Evolutionary conservation across 371 early-diverging fungal genomes (phyloP), one percentile per base, ranked within the genome.

Genomic region (Saksenaea vasiformis): DNA sequence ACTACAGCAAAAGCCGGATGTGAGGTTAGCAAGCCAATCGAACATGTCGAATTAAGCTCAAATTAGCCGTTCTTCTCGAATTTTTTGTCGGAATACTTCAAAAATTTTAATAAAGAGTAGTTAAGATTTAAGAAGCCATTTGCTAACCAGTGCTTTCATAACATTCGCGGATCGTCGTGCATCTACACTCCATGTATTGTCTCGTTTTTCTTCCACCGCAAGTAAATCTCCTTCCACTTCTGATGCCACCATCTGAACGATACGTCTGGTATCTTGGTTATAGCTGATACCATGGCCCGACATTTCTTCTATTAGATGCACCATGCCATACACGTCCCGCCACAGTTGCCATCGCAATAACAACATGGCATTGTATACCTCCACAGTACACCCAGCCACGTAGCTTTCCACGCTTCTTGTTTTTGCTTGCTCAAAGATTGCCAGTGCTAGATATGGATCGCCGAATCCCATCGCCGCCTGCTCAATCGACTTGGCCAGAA

Each of bases 341-440:
- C 74, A 79, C 1, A 63, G 15, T 31, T 71, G 51, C 78, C 78
- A 79, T 36, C 77, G 72, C 27, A 76, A 53, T 17, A 47, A 53
- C 9, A 82, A 43, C 38, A 78, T 60, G 0, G 70, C 53, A 60
- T 82, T 76, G 27, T 82, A 82, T 9, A 71, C 78, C 1, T 71
- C 60, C 0, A 65, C 56, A 7, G 78, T 82, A 38, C 82, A 82
- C 10, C 82, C 82, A 10, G 39, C 26, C 5, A 82, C 65, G 36
- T 82, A 82, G 27, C 82, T 82, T 9, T 57, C 51, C 0, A 77
- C 38, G 35, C 78, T 77, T 27, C 66, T 62, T 11, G 41, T 10
- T 56, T 82, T 82, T 28, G 68, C 71, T n/a, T 73, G 68, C 41
- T 82, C 78, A 63, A 82, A 82, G 2, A 82, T 70, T 1, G 82